Percentiles rank a stretch among this genome's conserved stretches.
phyloP scores from a whole-genome alignment of 1,284 basidiomycete species.

The Fomitopsis betulina region DNA sequence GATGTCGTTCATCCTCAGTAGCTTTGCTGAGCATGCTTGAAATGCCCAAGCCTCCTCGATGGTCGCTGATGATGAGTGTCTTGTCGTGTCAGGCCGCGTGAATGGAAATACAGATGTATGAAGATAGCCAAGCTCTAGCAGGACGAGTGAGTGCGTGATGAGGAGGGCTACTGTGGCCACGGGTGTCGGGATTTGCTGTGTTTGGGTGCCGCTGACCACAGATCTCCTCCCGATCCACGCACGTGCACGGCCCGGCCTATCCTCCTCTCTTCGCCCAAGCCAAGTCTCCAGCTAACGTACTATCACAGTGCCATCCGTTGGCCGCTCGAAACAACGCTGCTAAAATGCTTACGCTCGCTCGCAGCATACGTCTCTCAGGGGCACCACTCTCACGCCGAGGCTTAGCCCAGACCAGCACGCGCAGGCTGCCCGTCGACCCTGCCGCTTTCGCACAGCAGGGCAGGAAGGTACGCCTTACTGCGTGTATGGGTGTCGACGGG shows the following conservation, averaged over 20 bases:
- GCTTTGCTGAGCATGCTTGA: no score
- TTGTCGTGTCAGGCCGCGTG: no score
- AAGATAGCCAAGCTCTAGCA: not conserved
- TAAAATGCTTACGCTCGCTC: slow-evolving; percentile 1
- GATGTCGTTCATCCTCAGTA: no score
- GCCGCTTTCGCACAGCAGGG: slow-evolving; percentile 43
- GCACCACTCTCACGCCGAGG: slow-evolving; percentile 1
- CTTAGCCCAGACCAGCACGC: slow-evolving; percentile 14
- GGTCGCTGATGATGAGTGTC: no score
- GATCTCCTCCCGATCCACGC: not conserved
- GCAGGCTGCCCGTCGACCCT: slow-evolving; percentile 24
- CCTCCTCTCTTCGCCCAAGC: not conserved
- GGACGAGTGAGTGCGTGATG: not conserved
- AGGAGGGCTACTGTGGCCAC: not conserved
- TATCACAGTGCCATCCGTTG: no score
- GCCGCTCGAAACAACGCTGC: not conserved
- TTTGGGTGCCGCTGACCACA: not conserved
- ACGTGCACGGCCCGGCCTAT: not conserved
- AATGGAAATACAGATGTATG: no score
- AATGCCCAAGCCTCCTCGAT: no score
- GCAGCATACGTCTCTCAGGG: not conserved
- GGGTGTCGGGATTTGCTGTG: not conserved
- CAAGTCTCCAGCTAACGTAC: not conserved
- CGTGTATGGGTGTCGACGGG: not conserved
- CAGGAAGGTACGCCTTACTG: slow-evolving; percentile 35